phyloP scores from a whole-genome alignment of 768 basidiomycete species.

The Stropharia rugosoannulata region DNA sequence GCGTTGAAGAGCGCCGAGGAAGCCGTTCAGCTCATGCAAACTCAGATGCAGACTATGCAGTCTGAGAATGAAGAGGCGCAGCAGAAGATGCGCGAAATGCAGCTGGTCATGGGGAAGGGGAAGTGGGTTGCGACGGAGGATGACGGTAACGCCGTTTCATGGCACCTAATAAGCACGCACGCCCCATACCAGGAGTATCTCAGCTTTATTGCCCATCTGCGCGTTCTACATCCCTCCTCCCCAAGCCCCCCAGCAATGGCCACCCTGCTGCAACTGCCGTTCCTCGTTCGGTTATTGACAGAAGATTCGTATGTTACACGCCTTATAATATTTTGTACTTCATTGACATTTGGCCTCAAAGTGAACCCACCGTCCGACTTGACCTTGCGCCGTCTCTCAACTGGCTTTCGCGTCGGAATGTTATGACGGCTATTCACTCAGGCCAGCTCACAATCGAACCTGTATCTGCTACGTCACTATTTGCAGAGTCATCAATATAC shows the following conservation, averaged over 20 bases:
- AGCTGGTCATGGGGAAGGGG: constrained; percentile 59
- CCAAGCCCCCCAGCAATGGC: constrained; percentile 65
- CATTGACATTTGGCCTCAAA: constrained; percentile 27
- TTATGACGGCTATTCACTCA: constrained; percentile 80
- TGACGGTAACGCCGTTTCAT: constrained; percentile 23
- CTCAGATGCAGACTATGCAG: constrained; percentile 76
- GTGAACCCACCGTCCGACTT: constrained; percentile 89
- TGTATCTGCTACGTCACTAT: constrained; percentile 57
- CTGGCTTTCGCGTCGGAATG: constrained; percentile 88
- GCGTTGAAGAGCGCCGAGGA: constrained; percentile 85
- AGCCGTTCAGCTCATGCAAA: constrained; percentile 80
- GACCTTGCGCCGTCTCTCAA: constrained; percentile 93
- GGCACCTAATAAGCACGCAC: constrained; percentile 65
- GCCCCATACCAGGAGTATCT: constrained; percentile 80
- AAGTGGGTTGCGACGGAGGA: constrained; percentile 57
- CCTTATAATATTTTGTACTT: constrained; percentile 1
- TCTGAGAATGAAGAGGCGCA: constrained; percentile 66
- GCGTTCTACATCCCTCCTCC: constrained; percentile 63
- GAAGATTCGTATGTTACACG: constrained; percentile 79
- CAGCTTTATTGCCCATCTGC: constrained; percentile 74
- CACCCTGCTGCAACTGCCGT: constrained; percentile 75
- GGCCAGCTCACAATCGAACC: constrained; percentile 92
- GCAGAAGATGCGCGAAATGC: constrained; percentile 47
- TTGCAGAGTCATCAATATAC: constrained; percentile 49
- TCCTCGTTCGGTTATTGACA: constrained; percentile 66